phyloP scores from a whole-genome alignment of 805 yeast genomes.

The Yarrowia alimentaria region DNA sequence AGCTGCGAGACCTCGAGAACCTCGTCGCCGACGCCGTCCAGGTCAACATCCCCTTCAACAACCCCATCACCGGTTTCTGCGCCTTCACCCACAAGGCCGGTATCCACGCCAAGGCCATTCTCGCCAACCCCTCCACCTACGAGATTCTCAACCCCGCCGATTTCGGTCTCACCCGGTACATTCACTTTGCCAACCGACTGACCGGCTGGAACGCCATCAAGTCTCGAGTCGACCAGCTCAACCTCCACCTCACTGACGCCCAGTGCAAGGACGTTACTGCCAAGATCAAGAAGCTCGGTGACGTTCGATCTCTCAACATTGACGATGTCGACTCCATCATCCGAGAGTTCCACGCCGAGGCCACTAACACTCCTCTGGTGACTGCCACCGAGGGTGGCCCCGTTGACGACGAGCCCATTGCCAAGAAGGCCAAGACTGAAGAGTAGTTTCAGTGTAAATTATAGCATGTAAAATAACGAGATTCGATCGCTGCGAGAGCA shows the following conservation, averaged over 20 bases:
- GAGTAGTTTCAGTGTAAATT: slow-evolving; percentile 27
- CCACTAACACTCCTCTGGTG: slow-evolving; percentile 26
- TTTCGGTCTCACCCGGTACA: slow-evolving; percentile 93
- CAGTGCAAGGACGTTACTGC: slow-evolving; percentile 93
- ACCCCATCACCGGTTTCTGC: slow-evolving; percentile 98
- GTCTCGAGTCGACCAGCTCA: slow-evolving; percentile 95
- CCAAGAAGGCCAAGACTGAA: slow-evolving; percentile 40
- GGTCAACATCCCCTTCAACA: slow-evolving; percentile 95
- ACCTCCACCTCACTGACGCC: slow-evolving; percentile 81
- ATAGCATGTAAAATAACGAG: slow-evolving; percentile 26
- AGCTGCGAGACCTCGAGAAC: slow-evolving; percentile 92
- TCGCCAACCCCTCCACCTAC: slow-evolving; percentile 98
- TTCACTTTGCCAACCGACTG: slow-evolving; percentile 95
- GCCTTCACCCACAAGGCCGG: slow-evolving; percentile 99
- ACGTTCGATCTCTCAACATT: slow-evolving; percentile 87
- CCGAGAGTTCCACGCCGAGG: slow-evolving; percentile 83
- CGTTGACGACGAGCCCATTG: slow-evolving; percentile 34
- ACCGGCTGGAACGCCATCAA: slow-evolving; percentile 99
- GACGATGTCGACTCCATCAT: slow-evolving; percentile 98
- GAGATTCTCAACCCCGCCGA: slow-evolving; percentile 93
- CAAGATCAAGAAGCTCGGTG: slow-evolving; percentile 92
- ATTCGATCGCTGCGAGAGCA: neutral
- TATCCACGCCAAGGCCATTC: slow-evolving; percentile 96
- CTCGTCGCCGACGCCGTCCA: slow-evolving; percentile 96
- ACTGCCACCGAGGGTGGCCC: slow-evolving; percentile 31